These are phyloP conservation scores for Quercus tomentella DNA, from an alignment of 331 rosid species.

Conservation along the genomic window DNA sequence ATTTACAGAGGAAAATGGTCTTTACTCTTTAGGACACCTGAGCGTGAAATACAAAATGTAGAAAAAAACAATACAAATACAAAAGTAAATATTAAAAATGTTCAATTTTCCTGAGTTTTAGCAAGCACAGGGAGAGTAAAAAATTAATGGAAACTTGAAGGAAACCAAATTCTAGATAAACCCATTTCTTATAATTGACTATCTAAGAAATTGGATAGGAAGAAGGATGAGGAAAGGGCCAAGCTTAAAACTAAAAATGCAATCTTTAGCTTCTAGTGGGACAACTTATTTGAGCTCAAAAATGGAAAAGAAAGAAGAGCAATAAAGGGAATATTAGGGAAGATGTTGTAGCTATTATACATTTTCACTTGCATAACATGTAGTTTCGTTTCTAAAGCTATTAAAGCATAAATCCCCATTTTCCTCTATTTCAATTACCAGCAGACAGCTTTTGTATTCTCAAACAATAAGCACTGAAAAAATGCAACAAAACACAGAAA, in stretches of 20 bases:
- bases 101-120: background rate
- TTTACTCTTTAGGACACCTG: too few relatives aligned
- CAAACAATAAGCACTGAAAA: too few relatives aligned
- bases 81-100: background rate
- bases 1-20: too few relatives aligned
- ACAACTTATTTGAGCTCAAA: background rate
- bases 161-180: background rate
- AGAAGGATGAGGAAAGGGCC: background rate
- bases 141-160: background rate
- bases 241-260: background rate
- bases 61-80: background rate
- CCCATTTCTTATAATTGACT: background rate
- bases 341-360: too few relatives aligned
- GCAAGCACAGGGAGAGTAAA: background rate
- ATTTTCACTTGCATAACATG: too few relatives aligned
- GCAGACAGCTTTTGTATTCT: too few relatives aligned
- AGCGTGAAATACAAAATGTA: background rate
- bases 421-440: too few relatives aligned
- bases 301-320: background rate
- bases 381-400: too few relatives aligned
- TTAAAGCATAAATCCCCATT: too few relatives aligned
- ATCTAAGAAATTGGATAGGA: background rate
- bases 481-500: too few relatives aligned
- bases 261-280: background rate
- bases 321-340: too few relatives aligned